Conservation (phyloP, 495 filamentous ascomycete genomes). For the Penicillium cataractarum region DNA sequence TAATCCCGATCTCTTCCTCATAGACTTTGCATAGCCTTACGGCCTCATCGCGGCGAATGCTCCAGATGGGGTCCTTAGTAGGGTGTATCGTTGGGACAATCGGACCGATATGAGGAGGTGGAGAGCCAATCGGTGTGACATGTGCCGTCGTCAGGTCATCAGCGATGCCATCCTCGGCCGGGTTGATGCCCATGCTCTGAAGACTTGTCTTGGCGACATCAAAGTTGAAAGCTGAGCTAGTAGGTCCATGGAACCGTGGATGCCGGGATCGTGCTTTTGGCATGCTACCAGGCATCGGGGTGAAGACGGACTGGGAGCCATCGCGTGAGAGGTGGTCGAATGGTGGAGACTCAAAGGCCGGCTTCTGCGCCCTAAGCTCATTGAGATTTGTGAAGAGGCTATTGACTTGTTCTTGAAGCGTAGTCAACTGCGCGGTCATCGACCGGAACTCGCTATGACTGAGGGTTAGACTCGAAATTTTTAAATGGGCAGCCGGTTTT, state of each 20-base stretch:
- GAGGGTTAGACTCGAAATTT: conserved; percentile 14
- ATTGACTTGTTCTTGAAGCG: conserved; percentile 85
- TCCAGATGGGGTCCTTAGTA: conserved; percentile 75
- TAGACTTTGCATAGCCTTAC: conserved; percentile 71
- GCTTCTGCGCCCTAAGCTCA: conserved; percentile 56
- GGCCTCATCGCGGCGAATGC: conserved; percentile 70
- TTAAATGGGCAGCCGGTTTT: not conserved
- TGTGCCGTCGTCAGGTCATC: conserved; percentile 57
- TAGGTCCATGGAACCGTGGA: conserved; percentile 80
- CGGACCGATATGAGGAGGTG: conserved; percentile 50
- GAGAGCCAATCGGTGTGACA: conserved; percentile 55
- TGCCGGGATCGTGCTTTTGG: conserved; percentile 50
- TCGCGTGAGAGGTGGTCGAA: conserved; percentile 46
- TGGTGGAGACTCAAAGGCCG: conserved; percentile 38
- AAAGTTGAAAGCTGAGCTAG: conserved; percentile 82
- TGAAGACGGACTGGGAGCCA: conserved; percentile 42
- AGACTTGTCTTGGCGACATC: conserved; percentile 86
- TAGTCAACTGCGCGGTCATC: conserved; percentile 72
- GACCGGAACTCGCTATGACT: conserved; percentile 70
- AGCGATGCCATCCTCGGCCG: conserved; percentile 59
- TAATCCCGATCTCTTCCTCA: conserved; percentile 82
- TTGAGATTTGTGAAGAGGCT: conserved; percentile 70
- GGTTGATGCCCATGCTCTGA: conserved; percentile 81
- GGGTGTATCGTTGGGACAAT: conserved; percentile 42
- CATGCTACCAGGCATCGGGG: conserved; percentile 37